Evolutionary conservation across 225 moss, liverwort and hornwort species (phyloP), one percentile per base, ranked within the genome.

Genomic region (Pseudisothecium myosuroides): DNA sequence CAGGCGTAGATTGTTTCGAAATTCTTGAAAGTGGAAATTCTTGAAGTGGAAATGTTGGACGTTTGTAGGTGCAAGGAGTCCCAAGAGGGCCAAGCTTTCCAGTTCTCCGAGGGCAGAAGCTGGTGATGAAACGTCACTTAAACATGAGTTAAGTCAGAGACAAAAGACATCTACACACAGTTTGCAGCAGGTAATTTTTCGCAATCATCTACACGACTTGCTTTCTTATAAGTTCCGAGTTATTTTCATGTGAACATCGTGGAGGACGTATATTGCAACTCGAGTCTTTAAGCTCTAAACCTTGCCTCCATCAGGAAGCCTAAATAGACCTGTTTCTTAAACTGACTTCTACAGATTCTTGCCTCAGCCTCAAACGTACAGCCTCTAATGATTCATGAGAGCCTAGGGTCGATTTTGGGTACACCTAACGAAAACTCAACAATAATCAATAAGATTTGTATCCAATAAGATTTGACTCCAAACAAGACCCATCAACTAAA

Each of bases 1-100:
- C 85, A 71, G 39, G 88, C 26, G 76, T 71, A 62, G 54, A 52
- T 58, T 60, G 43, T 82, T 87, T 80, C 61, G 50, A 85, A 62
- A 37, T 14, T 77, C 58, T 86, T 86, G 13, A 58, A 41, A 69
- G 85, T 21, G 31, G 29, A 74, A 67, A 55, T 26, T 80, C 50
- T 86, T 88, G 65, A 83, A 47, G 50, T 45, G 34, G 19, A 85
- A 45, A 72, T 62, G 4, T 54, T 85, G 83, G 52, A 60, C 37
- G 86, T 68, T 37, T 83, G 85, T 87, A 90, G 91, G 66, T 83
- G 82, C 85, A 72, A 93, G 90, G 82, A 90, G 87, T 92, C 80
- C 90, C 74, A 92, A 94, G 91, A 91, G 89, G 86, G 80, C 76
- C 87, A 93, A 92, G 86, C 65, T 90, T 55, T 90, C 89, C 83